Percentiles rank a stretch among this genome's conserved stretches.
These are phyloP conservation scores for Immersiella caudata DNA, from an alignment of 495 filamentous ascomycete species.

Conservation along the genomic window DNA sequence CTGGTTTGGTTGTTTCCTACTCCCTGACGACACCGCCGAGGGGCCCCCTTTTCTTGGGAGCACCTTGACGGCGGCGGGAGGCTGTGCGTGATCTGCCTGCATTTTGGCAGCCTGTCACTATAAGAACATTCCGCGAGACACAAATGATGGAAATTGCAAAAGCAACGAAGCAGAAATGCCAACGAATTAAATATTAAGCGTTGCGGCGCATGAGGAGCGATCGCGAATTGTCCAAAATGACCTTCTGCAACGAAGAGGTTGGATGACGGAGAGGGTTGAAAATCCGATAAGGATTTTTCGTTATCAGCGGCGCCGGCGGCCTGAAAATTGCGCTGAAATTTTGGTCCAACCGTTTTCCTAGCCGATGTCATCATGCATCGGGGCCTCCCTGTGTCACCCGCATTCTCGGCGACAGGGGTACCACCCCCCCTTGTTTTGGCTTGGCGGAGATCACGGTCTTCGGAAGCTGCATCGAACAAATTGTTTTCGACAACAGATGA, in stretches of 20 bases:
- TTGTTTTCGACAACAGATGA: slow-evolving; percentile 8
- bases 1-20: not conserved
- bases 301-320: slow-evolving; percentile 19
- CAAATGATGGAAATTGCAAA: not conserved
- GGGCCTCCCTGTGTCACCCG: slow-evolving; percentile 10
- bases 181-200: not conserved
- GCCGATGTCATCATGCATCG: slow-evolving; percentile 35
- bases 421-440: not conserved
- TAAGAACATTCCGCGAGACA: slow-evolving; percentile 29
- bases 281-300: slow-evolving; percentile 18
- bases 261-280: slow-evolving; percentile 8
- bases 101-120: slow-evolving; percentile 21
- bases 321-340: not conserved
- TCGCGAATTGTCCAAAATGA: not conserved
- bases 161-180: not conserved
- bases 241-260: not conserved
- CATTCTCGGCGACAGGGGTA: slow-evolving; percentile 8
- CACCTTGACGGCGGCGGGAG: not conserved
- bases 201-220: not conserved
- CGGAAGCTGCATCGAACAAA: slow-evolving; percentile 8
- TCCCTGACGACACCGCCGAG: not conserved
- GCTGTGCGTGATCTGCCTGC: slow-evolving; percentile 23
- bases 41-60: not conserved
- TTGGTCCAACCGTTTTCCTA: not conserved
- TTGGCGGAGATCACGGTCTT: slow-evolving; percentile 3